Percentiles rank a stretch among this genome's conserved stretches.
Evolutionary conservation across 768 basidiomycete species (phyloP).

Genomic region (Leccinum uliginosum): DNA sequence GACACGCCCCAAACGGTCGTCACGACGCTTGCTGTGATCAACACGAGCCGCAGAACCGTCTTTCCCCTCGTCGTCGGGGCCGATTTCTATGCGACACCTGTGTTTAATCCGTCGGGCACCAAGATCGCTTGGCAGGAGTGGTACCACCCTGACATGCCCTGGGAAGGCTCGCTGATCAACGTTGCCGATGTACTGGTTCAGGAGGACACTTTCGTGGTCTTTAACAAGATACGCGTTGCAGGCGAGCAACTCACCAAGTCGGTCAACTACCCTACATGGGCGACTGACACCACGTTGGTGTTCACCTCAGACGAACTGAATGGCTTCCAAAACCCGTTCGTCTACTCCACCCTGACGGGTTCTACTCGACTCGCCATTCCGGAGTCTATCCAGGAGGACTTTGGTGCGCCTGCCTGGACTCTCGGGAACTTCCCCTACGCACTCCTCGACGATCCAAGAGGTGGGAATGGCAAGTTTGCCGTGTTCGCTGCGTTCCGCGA

Average conservation of each 20-base stretch:
- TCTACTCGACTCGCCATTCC: slow-evolving; percentile 31
- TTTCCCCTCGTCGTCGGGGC: slow-evolving; percentile 49
- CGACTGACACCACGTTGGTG: slow-evolving; percentile 48
- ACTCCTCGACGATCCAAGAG: slow-evolving; percentile 33
- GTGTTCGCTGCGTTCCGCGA: slow-evolving; percentile 31
- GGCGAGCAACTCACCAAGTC: slow-evolving; percentile 48
- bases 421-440: slow-evolving; percentile 48
- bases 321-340: slow-evolving; percentile 68
- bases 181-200: slow-evolving; percentile 41
- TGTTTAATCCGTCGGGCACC: slow-evolving; percentile 56
- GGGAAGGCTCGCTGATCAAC: slow-evolving; percentile 59
- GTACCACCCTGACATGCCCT: slow-evolving; percentile 70
- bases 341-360: slow-evolving; percentile 36
- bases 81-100: slow-evolving; percentile 67
- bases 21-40: slow-evolving; percentile 55
- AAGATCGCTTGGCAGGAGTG: slow-evolving; percentile 64
- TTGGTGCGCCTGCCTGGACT: slow-evolving; percentile 51
- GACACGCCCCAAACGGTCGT: slow-evolving; percentile 33
- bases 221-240: slow-evolving; percentile 46
- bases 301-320: slow-evolving; percentile 58
- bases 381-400: slow-evolving; percentile 48
- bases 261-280: slow-evolving; percentile 60
- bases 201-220: slow-evolving; percentile 25
- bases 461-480: slow-evolving; percentile 18
- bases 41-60: slow-evolving; percentile 42